Evolutionary conservation across 2,329 filamentous ascomycete species (phyloP).

Genomic region (Aureobasidium sp.): DNA sequence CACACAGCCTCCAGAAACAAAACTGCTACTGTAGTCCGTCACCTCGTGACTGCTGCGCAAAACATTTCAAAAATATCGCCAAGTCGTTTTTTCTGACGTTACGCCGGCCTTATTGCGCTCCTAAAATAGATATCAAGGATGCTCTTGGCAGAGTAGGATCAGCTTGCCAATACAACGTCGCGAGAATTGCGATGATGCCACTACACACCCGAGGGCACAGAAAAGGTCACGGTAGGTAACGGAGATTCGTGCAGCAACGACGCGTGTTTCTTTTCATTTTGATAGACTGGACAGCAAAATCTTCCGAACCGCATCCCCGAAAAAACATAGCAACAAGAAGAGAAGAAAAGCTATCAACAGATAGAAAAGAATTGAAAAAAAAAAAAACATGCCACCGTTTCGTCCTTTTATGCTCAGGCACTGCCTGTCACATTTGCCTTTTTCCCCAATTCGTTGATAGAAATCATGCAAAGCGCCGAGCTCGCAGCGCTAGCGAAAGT

Average conservation of each 20-base stretch:
- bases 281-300: neutral
- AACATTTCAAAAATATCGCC: neutral
- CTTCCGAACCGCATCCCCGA: neutral
- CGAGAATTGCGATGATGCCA: neutral
- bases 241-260: neutral
- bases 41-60: neutral
- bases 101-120: conserved; percentile 4
- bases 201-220: neutral
- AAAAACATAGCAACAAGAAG: conserved; percentile 11
- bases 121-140: neutral
- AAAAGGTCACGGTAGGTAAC: neutral
- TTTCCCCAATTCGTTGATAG: conserved; percentile 1
- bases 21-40: neutral
- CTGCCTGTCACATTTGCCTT: conserved; percentile 11
- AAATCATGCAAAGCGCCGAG: conserved; percentile 10
- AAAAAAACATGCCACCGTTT: neutral
- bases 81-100: neutral
- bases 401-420: neutral
- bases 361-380: conserved; percentile 10
- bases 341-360: conserved; percentile 11
- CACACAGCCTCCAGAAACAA: neutral
- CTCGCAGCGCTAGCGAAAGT: conserved; percentile 12
- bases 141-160: neutral
- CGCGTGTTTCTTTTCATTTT: neutral
- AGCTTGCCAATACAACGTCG: neutral